These are phyloP conservation scores for Sistotremastrum suecicum DNA, from an alignment of 768 basidiomycete genomes.

Conservation along the genomic window DNA sequence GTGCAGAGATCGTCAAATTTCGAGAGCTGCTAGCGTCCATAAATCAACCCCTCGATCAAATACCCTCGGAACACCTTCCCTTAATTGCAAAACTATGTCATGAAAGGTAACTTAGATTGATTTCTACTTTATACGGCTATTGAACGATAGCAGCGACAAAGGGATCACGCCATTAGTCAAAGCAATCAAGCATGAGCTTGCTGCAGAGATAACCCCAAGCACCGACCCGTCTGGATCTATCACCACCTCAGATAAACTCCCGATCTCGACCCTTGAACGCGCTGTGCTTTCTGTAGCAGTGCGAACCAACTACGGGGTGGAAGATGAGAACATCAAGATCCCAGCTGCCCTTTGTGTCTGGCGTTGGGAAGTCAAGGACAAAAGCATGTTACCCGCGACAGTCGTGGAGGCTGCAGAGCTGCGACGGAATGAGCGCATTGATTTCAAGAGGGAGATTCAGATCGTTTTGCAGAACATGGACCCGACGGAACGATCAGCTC, in stretches of 20 bases:
- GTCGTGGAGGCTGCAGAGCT: conserved; percentile 45
- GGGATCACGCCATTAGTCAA: conserved; percentile 46
- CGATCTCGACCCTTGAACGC: conserved; percentile 38
- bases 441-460: neutral
- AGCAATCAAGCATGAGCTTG: conserved; percentile 50
- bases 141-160: conserved; percentile 48
- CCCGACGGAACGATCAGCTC: neutral
- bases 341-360: conserved; percentile 60
- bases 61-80: conserved; percentile 59
- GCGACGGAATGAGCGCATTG: conserved; percentile 44
- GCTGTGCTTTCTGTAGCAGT: conserved; percentile 48
- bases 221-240: conserved; percentile 16
- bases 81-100: conserved; percentile 73
- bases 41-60: conserved; percentile 31
- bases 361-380: conserved; percentile 74
- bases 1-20: conserved; percentile 60
- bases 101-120: conserved; percentile 48
- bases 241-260: conserved; percentile 27
- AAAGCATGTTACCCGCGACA: conserved; percentile 51
- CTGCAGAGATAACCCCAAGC: conserved; percentile 40
- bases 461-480: neutral
- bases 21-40: conserved; percentile 52
- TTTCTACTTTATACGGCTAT: neutral
- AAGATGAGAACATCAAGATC: conserved; percentile 28
- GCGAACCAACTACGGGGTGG: conserved; percentile 74